These are phyloP conservation scores for Naganishia albida DNA, from an alignment of 1,284 basidiomycete species.

Conservation along the genomic window DNA sequence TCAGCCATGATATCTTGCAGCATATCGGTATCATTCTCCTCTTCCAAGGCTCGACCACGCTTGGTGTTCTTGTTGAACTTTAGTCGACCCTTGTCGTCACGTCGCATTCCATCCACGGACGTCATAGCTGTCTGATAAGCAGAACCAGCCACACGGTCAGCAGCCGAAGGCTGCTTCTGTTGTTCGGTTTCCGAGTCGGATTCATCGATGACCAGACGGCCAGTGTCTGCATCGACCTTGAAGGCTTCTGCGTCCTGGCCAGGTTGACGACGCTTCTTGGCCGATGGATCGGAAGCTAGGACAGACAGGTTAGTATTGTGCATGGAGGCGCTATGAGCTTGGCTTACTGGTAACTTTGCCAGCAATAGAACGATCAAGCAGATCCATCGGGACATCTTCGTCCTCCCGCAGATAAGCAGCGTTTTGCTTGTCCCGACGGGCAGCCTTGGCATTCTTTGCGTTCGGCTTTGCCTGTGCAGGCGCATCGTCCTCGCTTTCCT, in stretches of 20 bases:
- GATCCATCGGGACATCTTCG: conserved; percentile 93
- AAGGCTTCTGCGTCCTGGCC: conserved; percentile 84
- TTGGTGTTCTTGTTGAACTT: conserved; percentile 98
- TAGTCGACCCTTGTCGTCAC: conserved; percentile 77
- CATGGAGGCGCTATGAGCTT: conserved; percentile 17
- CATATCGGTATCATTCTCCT: conserved; percentile 64
- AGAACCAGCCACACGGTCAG: conserved; percentile 67
- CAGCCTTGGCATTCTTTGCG: conserved; percentile 39
- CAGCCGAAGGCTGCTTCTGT: conserved; percentile 45
- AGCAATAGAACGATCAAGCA: conserved; percentile 75
- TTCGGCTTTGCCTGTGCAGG: conserved; percentile 52
- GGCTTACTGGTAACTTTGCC: conserved; percentile 69
- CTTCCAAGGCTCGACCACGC: conserved; percentile 69
- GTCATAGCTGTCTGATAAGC: conserved; percentile 82
- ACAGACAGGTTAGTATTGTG: conserved; percentile 27
- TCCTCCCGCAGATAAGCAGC: conserved; percentile 72
- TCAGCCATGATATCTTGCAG: conserved; percentile 42
- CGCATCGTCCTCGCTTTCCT: conserved; percentile 68
- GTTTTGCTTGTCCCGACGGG: conserved; percentile 44
- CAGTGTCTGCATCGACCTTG: conserved; percentile 79
- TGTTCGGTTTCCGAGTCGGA: conserved; percentile 57
- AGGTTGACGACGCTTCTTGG: conserved; percentile 65
- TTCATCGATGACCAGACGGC: conserved; percentile 85
- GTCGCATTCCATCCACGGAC: conserved; percentile 83
- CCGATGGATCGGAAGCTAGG: conserved; percentile 55